phyloP scores from a whole-genome alignment of 106 monocot genomes.

The Dendrobium huoshanense region DNA sequence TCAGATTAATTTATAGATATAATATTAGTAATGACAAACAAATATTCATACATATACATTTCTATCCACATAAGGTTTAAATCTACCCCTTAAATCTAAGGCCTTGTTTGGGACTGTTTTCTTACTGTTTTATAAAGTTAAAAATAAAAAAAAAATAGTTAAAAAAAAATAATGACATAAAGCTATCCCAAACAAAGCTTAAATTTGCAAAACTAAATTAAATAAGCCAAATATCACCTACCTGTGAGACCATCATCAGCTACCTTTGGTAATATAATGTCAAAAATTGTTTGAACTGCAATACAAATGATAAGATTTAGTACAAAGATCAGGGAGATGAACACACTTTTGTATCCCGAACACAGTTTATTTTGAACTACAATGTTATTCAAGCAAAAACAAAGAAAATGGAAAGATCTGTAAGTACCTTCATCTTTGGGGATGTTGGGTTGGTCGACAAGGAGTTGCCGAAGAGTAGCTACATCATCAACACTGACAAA shows the following conservation, averaged over 20 bases:
- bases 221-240: not conserved
- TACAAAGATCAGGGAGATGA: not conserved
- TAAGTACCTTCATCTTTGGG: conserved; percentile 43
- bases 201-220: too few species aligned
- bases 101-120: too few species aligned
- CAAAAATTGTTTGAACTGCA: conserved; percentile 21
- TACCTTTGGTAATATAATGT: conserved; percentile 8
- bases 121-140: too few species aligned
- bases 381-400: not conserved
- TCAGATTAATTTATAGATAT: too few species aligned
- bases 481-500: conserved; percentile 38
- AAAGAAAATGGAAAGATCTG: not conserved
- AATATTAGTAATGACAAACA: too few species aligned
- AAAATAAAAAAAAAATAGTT: too few species aligned
- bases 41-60: too few species aligned
- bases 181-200: too few species aligned
- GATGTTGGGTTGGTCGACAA: conserved; percentile 55
- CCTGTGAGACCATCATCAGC: not conserved
- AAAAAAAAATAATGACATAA: too few species aligned
- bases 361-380: not conserved
- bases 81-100: too few species aligned
- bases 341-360: not conserved
- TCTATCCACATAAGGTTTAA: too few species aligned
- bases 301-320: not conserved
- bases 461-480: conserved; percentile 31